Percentiles rank a stretch among this genome's conserved stretches.
Conservation (phyloP, 73 alveolate species). For the Stentor roeselii region DNA sequence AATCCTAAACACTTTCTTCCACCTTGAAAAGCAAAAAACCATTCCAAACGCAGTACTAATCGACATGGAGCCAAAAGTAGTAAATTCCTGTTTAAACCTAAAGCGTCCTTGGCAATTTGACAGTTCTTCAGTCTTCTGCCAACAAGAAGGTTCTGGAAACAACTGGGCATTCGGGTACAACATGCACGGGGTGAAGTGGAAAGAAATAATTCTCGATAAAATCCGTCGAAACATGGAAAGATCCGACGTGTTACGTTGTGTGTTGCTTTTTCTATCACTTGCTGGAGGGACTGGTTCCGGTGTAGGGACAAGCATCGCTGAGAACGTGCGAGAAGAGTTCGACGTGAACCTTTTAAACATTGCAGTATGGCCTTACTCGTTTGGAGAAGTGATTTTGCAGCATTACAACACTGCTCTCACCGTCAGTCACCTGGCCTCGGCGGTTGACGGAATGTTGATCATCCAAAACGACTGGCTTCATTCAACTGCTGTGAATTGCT, state of each 20-base stretch:
- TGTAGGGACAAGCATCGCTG: slow-evolving; percentile 60
- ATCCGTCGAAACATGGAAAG: slow-evolving; percentile 49
- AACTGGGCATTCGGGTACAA: slow-evolving; percentile 76
- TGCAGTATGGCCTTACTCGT: slow-evolving; percentile 71
- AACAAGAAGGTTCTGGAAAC: slow-evolving; percentile 74
- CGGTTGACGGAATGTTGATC: not conserved
- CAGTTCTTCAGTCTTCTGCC: slow-evolving; percentile 14
- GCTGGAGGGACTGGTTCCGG: slow-evolving; percentile 86
- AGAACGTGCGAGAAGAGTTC: slow-evolving; percentile 55
- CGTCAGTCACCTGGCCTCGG: slow-evolving; percentile 30
- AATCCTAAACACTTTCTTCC: slow-evolving; percentile 19
- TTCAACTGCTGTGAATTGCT: not conserved
- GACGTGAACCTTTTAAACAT: slow-evolving; percentile 61
- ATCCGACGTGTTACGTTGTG: slow-evolving; percentile 50
- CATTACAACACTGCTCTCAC: slow-evolving; percentile 69
- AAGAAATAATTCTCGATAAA: slow-evolving; percentile 52
- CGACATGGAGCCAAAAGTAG: slow-evolving; percentile 83
- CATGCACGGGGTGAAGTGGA: slow-evolving; percentile 59
- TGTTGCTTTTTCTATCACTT: slow-evolving; percentile 46
- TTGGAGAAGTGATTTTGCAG: slow-evolving; percentile 73
- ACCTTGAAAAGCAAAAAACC: not conserved
- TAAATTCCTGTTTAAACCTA: slow-evolving; percentile 54
- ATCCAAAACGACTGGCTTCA: slow-evolving; percentile 15
- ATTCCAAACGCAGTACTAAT: slow-evolving; percentile 61
- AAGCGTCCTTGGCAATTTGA: slow-evolving; percentile 47